These are phyloP conservation scores for Cutaneotrichosporon curvatum DNA, from an alignment of 1,284 basidiomycete genomes.

Conservation along the genomic window DNA sequence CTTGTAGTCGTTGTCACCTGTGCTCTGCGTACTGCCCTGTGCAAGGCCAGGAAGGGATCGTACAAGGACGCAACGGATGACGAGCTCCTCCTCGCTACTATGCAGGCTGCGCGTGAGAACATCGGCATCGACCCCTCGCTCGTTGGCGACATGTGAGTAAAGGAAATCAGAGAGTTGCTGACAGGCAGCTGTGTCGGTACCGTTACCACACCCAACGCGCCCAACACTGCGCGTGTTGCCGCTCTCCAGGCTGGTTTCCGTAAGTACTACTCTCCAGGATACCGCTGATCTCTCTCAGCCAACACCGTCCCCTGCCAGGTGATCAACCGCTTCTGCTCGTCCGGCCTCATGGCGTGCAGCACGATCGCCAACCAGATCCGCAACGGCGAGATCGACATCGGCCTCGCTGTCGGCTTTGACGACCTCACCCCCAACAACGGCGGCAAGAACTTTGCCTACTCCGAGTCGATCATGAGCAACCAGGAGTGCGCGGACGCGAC, in stretches of 20 bases:
- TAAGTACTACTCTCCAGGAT: neutral
- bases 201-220: constrained; percentile 10
- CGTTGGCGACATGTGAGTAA: constrained; percentile 18
- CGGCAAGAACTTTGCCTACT: constrained; percentile 64
- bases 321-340: constrained; percentile 91
- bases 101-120: constrained; percentile 18
- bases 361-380: constrained; percentile 81
- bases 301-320: constrained; percentile 64
- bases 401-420: constrained; percentile 89
- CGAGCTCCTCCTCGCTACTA: constrained; percentile 19
- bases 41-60: constrained; percentile 23
- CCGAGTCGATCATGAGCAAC: constrained; percentile 65
- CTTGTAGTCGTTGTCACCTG: constrained; percentile 16
- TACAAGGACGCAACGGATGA: constrained; percentile 22
- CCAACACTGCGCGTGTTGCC: constrained; percentile 12
- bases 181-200: constrained; percentile 10
- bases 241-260: constrained; percentile 16
- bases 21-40: constrained; percentile 23
- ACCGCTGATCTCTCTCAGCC: neutral
- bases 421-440: constrained; percentile 78
- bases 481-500: constrained; percentile 83
- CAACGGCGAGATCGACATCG: constrained; percentile 80
- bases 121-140: constrained; percentile 17
- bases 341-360: constrained; percentile 63
- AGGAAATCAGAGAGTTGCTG: neutral